phyloP scores from a whole-genome alignment of 768 basidiomycete species.

The Leccinum barrowsii region DNA sequence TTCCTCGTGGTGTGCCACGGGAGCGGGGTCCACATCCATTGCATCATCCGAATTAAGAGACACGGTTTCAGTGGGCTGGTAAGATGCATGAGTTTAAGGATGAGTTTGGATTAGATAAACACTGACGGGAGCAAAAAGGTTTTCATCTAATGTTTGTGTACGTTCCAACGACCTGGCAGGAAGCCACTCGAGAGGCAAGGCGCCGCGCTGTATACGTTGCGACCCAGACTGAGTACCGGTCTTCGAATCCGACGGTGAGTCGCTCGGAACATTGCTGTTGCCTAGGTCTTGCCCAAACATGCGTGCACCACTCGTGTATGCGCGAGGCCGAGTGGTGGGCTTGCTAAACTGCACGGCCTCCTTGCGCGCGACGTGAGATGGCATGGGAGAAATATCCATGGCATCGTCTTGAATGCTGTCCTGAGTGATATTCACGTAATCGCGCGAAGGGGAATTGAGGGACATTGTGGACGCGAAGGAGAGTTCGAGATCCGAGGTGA shows the following conservation, averaged over 20 bases:
- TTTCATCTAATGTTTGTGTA: slow-evolving; percentile 24
- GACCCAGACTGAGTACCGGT: slow-evolving; percentile 36
- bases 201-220: slow-evolving; percentile 60
- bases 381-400: slow-evolving; percentile 83
- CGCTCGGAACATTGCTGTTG: slow-evolving; percentile 43
- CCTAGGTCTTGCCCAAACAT: slow-evolving; percentile 74
- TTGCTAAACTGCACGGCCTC: slow-evolving; percentile 29
- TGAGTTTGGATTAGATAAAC: slow-evolving; percentile 4
- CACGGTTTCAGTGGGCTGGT: slow-evolving; percentile 34
- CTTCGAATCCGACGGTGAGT: slow-evolving; percentile 25
- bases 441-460: slow-evolving; percentile 63
- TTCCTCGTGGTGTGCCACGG: slow-evolving; percentile 36
- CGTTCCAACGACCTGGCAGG: slow-evolving; percentile 20
- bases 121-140: slow-evolving; percentile 29
- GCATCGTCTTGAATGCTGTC: slow-evolving; percentile 53
- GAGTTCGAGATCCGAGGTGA: slow-evolving; percentile 73
- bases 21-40: slow-evolving; percentile 74
- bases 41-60: slow-evolving; percentile 56
- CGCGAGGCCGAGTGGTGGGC: slow-evolving; percentile 50
- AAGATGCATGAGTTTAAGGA: slow-evolving; percentile 12
- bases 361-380: slow-evolving; percentile 26
- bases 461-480: slow-evolving; percentile 85
- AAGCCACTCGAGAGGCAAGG: slow-evolving; percentile 63
- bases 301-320: slow-evolving; percentile 61
- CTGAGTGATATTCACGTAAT: slow-evolving; percentile 41